Evolutionary conservation across 2,329 filamentous ascomycete species (phyloP), one percentile per base, ranked within the genome.

Genomic region (Xylariaceae sp.): DNA sequence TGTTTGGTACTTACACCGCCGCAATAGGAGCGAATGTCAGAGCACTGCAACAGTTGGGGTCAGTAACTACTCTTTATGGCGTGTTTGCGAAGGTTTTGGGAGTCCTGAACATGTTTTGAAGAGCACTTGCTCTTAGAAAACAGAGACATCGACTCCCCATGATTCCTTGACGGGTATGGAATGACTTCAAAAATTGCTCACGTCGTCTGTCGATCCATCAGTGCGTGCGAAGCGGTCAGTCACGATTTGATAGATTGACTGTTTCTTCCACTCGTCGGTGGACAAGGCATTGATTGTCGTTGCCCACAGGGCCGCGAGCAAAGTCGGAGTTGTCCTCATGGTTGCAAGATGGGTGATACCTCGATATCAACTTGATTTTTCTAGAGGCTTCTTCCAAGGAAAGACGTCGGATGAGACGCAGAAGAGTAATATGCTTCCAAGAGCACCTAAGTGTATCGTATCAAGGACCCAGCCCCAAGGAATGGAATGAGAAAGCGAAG

Each of bases 161-260:
- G n/a, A n/a, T n/a, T n/a, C n/a, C n/a, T n/a, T n/a, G n/a, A n/a
- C n/a, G n/a, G n/a, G n/a, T n/a, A n/a, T n/a, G n/a, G n/a, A n/a
- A n/a, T n/a, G n/a, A n/a, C n/a, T n/a, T n/a, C n/a, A n/a, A n/a
- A n/a, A n/a, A n/a, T n/a, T n/a, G n/a, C n/a, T n/a, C n/a, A n/a
- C n/a, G 6, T 58, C 44, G 4, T 62, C 58, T 2, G 69, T 68
- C 30, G 70, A 70, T 11, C 66, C 68, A 45, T 71, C 64, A 4
- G 65, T 65, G 6, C 66, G 64, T 4, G 71, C 71, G 45, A 75
- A 58, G 11, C 55, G 55, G 35, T 58, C 55, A 15, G 55, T 58
- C 32, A 58, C 53, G 49, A 75, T 62, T 59, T 75, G 73, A 54
- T 75, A 75, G 49, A 75, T 72, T 31, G 71, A 71, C 57, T 71